phyloP scores from a whole-genome alignment of 805 yeast species.

The Spathaspora hagerdaliae region DNA sequence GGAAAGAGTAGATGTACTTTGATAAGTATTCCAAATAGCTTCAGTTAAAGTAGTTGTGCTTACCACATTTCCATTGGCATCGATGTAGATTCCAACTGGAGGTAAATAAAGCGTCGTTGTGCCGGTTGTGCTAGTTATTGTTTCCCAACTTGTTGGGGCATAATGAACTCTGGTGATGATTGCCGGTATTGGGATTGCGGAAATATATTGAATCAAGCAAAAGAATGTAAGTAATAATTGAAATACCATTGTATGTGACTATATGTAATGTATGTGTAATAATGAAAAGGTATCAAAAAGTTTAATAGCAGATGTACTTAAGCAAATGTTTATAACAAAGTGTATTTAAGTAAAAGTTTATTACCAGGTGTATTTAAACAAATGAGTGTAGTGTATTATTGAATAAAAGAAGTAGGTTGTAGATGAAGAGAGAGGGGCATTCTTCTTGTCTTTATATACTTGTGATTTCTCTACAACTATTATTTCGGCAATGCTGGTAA shows the following conservation, averaged over 20 bases:
- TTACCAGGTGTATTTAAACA: too few relatives aligned
- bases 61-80: conserved; percentile 36
- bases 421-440: too few relatives aligned
- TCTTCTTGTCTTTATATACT: too few relatives aligned
- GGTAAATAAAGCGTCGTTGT: conserved; percentile 48
- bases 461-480: too few relatives aligned
- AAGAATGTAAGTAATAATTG: conserved; percentile 5
- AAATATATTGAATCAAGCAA: conserved; percentile 15
- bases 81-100: conserved; percentile 49
- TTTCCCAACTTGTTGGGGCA: conserved; percentile 49
- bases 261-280: too few relatives aligned
- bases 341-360: too few relatives aligned
- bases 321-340: too few relatives aligned
- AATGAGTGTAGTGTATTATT: too few relatives aligned
- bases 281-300: too few relatives aligned
- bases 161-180: conserved; percentile 53
- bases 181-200: conserved; percentile 35
- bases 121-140: conserved; percentile 39
- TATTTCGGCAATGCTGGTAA: too few relatives aligned
- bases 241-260: background rate
- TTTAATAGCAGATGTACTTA: too few relatives aligned
- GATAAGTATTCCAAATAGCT: conserved; percentile 28
- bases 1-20: conserved; percentile 24
- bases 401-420: too few relatives aligned
- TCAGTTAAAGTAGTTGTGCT: conserved; percentile 43